Evolutionary conservation across 345 rosid genomes (phyloP).

Genomic region (Salix caprea): DNA sequence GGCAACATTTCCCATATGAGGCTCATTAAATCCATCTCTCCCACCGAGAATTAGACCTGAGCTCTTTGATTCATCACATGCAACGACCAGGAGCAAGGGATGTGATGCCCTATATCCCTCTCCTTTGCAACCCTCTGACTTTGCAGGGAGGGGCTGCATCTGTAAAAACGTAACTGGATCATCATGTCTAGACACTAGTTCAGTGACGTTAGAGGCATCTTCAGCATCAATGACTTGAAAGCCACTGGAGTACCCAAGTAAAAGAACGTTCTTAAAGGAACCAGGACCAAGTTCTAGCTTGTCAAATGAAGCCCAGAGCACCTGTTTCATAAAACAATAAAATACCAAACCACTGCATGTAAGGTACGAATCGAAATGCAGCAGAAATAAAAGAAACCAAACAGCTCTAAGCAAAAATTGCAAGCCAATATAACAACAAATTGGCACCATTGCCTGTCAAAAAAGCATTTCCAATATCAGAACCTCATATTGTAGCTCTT

Average conservation of each 20-base stretch:
- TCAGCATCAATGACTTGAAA: constrained; percentile 93
- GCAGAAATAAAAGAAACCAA: background rate
- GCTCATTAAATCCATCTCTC: constrained; percentile 63
- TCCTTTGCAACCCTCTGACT: constrained; percentile 49
- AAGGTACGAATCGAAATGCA: background rate
- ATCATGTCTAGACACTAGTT: constrained; percentile 77
- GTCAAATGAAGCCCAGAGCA: constrained; percentile 87
- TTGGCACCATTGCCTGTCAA: background rate
- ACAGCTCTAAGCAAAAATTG: background rate
- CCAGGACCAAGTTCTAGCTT: constrained; percentile 54
- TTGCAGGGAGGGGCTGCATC: constrained; percentile 82
- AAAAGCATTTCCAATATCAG: background rate
- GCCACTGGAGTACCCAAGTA: constrained; percentile 88
- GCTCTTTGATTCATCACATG: constrained; percentile 72
- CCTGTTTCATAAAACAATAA: constrained; percentile 46
- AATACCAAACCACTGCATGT: background rate
- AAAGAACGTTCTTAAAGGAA: constrained; percentile 59
- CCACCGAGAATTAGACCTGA: constrained; percentile 34
- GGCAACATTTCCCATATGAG: constrained; percentile 45
- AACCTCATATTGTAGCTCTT: background rate
- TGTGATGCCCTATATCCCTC: constrained; percentile 74
- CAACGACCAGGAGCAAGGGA: constrained; percentile 88
- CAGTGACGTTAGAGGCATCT: constrained; percentile 68
- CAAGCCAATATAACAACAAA: background rate
- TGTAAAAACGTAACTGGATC: constrained; percentile 83